Base-by-base conservation (phyloP, 768 basidiomycete genomes). In the Heimioporus sp. region DNA sequence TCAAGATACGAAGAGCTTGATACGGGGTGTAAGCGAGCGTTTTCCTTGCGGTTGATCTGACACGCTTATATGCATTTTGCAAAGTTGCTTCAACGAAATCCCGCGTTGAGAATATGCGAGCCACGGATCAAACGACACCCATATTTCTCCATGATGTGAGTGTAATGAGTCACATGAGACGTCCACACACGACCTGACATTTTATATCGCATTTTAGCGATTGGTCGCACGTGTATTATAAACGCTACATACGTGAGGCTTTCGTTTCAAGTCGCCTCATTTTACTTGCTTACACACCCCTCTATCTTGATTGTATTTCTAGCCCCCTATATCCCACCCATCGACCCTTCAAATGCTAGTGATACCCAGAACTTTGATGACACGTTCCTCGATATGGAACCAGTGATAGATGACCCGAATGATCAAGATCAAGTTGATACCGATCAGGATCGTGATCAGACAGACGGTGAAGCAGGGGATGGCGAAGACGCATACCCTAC, bases 301-400 rank as follows among this genome's bases (percentile, higher is more conserved):
- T 49, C 41, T 41, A 24, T 34, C 37, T 46, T 51, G 52, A 43
- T 48, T 48, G 50, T 16, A 54, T 28, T 28, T 28, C 24, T 58
- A 92, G 90, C 93, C 72, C 92, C 92, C 39, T 93, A 94, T 78
- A 92, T 93, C 64, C 92, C 92, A 15, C 88, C 88, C 30, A 91
- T 93, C 65, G 91, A 95, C 67, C 88, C 90, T 19, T 82, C 82
- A 39, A 92, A 96, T 72, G 94, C 94, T 54, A 85, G 86, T 62
- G 97, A 99, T 80, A 95, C 92, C 58, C 91, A 92, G 69, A 98
- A 98, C 72, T 99, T 98, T 69, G 96, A 98, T 69, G 91, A 95
- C 56, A 86, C 91, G 37, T 98, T 97, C 83, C 80, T 98, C 53
- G 90, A 90, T 65, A 96, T 98, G 90, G 87, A 89, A 58, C 92